Conservation (phyloP, 2,329 filamentous ascomycete species). For the Neonectria ditissima region DNA sequence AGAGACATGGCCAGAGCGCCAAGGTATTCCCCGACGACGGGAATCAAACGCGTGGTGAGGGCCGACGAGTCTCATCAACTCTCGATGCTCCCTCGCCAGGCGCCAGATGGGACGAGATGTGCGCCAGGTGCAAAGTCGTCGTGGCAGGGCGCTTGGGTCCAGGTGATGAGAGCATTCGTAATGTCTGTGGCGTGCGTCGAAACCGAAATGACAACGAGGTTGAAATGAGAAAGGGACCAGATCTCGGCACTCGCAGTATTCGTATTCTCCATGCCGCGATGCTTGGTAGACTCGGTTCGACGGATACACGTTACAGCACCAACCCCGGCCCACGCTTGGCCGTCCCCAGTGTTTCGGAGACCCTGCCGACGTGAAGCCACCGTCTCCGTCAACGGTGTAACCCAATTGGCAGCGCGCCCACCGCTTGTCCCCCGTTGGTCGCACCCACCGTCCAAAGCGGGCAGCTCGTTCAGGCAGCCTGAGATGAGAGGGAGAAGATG, state of each 20-base stretch:
- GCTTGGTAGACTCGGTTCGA: neutral
- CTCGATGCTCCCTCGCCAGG: conserved; percentile 30
- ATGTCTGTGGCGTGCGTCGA: neutral
- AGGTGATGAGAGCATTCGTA: neutral
- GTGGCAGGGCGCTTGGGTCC: neutral
- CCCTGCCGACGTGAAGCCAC: conserved; percentile 13
- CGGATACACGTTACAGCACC: neutral
- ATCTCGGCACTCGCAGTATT: neutral
- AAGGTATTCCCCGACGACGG: neutral
- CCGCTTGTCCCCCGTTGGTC: conserved; percentile 3
- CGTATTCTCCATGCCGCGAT: neutral
- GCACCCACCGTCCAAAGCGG: neutral
- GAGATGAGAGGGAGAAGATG: neutral
- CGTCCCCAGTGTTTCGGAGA: conserved; percentile 36
- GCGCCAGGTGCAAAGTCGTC: conserved; percentile 13
- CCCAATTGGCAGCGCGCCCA: neutral
- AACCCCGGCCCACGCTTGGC: conserved; percentile 29
- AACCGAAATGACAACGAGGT: neutral
- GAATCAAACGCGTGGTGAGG: conserved; percentile 25
- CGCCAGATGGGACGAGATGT: conserved; percentile 10
- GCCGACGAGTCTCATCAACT: neutral
- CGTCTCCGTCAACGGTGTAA: conserved; percentile 18
- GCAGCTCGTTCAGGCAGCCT: neutral
- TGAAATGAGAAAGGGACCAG: conserved; percentile 1
- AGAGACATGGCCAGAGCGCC: conserved; percentile 25